Evolutionary conservation across 768 basidiomycete genomes (phyloP).

Genomic region (Termitomyces sp.): DNA sequence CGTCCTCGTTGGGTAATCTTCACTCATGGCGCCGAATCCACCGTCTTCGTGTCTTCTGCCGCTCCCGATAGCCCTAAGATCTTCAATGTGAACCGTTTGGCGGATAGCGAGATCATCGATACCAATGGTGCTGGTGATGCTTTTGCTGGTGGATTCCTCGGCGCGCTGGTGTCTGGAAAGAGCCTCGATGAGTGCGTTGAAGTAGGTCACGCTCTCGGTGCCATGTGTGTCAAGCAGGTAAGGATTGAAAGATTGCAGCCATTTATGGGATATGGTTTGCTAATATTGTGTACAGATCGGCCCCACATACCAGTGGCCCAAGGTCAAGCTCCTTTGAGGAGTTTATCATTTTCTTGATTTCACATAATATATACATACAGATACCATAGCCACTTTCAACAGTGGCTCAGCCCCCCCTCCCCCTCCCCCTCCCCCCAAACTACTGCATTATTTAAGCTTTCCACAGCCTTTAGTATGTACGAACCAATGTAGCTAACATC

Average conservation of each 20-base stretch:
- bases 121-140: conserved; percentile 99
- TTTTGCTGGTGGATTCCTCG: conserved; percentile 95
- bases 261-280: not conserved
- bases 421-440: too few species aligned
- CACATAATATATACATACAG: conserved; percentile 10
- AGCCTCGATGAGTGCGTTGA: conserved; percentile 71
- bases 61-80: conserved; percentile 54
- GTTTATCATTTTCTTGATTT: not conserved
- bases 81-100: conserved; percentile 58
- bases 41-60: conserved; percentile 67
- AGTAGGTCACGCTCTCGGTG: conserved; percentile 83
- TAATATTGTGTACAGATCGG: conserved; percentile 2
- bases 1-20: conserved; percentile 83
- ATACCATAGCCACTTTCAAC: conserved; percentile 28
- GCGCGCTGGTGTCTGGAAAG: conserved; percentile 80
- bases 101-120: conserved; percentile 76
- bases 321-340: conserved; percentile 10
- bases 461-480: conserved; percentile 20
- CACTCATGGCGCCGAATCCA: conserved; percentile 85
- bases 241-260: conserved; percentile 12
- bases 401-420: conserved; percentile 17
- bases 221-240: conserved; percentile 83
- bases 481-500: conserved; percentile 13
- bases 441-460: conserved; percentile 16
- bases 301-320: conserved; percentile 14